Evolutionary conservation across 805 yeast genomes (phyloP).

Genomic region (Wickerhamiella alocasiicola): DNA sequence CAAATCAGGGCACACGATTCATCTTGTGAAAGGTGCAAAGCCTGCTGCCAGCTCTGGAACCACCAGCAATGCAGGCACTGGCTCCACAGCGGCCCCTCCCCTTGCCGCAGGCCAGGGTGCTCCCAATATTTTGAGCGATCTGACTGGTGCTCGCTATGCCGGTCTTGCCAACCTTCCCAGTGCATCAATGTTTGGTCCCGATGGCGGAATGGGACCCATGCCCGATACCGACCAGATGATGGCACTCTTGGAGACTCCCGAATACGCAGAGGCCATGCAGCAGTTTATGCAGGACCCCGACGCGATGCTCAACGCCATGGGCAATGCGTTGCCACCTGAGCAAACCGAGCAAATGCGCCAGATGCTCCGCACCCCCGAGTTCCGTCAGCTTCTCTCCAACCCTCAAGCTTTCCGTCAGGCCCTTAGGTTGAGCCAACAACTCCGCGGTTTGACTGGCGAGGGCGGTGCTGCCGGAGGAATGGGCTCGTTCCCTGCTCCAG

Average conservation of each 20-base stretch:
- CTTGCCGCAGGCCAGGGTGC: constrained; percentile 81
- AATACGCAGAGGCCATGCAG: constrained; percentile 69
- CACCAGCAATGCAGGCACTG: constrained; percentile 18
- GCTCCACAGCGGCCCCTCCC: constrained; percentile 40
- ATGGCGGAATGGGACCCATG: constrained; percentile 74
- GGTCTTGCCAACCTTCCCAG: constrained; percentile 83
- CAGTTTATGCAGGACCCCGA: constrained; percentile 34
- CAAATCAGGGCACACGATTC: constrained; percentile 77
- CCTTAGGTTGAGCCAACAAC: constrained; percentile 43
- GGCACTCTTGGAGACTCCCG: constrained; percentile 67
- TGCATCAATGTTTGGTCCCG: constrained; percentile 84
- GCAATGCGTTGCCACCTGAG: constrained; percentile 64
- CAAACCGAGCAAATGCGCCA: constrained; percentile 64
- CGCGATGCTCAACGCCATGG: constrained; percentile 81
- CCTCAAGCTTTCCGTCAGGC: constrained; percentile 77
- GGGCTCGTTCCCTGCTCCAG: constrained; percentile 25
- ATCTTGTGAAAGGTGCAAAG: constrained; percentile 69
- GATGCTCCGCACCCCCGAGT: constrained; percentile 70
- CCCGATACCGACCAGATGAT: constrained; percentile 68
- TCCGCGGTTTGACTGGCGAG: constrained; percentile 35
- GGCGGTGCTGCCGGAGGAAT: constrained; percentile 33
- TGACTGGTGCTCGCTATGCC: constrained; percentile 93
- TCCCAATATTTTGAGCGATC: constrained; percentile 79
- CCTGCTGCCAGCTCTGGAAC: constrained; percentile 21
- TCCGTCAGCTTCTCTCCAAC: constrained; percentile 67